Conservation (phyloP, 768 basidiomycete species). For the Amylocystis lapponica region DNA sequence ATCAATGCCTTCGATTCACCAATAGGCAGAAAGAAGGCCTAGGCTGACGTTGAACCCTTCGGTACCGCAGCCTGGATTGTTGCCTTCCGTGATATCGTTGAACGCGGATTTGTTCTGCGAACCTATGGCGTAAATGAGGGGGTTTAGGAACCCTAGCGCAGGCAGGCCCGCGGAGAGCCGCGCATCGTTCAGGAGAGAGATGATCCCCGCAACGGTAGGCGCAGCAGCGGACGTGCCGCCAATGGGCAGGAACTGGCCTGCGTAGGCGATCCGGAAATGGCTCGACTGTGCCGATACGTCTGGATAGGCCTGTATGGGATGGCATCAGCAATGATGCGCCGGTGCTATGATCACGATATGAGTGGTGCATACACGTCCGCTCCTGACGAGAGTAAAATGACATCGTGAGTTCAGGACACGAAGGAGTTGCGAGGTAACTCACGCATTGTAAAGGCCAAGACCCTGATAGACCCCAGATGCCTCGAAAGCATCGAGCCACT, state of each 20-base stretch:
- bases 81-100: constrained; percentile 33
- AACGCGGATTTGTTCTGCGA: constrained; percentile 16
- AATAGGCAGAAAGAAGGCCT: neutral
- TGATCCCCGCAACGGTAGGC: constrained; percentile 58
- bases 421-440: constrained; percentile 15
- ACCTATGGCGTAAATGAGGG: constrained; percentile 26
- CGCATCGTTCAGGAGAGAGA: constrained; percentile 47
- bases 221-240: constrained; percentile 63
- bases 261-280: constrained; percentile 42
- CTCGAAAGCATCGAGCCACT: no score
- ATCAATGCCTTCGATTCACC: no score
- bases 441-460: constrained; percentile 63
- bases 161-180: constrained; percentile 23
- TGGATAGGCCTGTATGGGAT: constrained; percentile 45
- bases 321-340: neutral
- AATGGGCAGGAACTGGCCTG: constrained; percentile 33
- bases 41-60: constrained; percentile 28
- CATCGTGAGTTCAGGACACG: neutral
- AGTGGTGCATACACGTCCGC: constrained; percentile 10
- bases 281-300: constrained; percentile 60
- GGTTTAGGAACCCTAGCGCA: constrained; percentile 34
- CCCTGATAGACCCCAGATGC: no score
- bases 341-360: neutral
- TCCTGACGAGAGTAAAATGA: neutral
- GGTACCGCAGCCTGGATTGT: constrained; percentile 34